phyloP scores from a whole-genome alignment of 768 basidiomycete genomes.

The Tylopilus cervinicoccineus region DNA sequence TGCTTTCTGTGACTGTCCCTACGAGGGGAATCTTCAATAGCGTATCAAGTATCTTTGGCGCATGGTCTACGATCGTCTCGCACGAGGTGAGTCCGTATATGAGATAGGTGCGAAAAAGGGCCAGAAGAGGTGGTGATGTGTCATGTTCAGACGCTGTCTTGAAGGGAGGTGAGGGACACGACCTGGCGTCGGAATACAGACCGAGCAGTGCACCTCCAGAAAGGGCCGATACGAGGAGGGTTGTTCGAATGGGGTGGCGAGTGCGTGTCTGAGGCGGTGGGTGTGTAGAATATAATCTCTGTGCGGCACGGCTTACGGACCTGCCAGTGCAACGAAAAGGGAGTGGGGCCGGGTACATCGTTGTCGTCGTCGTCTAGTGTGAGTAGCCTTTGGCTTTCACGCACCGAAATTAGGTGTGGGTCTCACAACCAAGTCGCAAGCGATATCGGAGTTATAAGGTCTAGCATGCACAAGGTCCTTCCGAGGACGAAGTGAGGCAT shows the following conservation, averaged over 20 bases:
- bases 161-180: slow-evolving; percentile 23
- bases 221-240: slow-evolving; percentile 15
- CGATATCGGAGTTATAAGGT: not conserved
- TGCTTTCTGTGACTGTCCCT: slow-evolving; percentile 56
- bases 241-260: slow-evolving; percentile 8
- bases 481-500: no score
- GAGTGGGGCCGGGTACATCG: slow-evolving; percentile 13
- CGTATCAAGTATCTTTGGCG: slow-evolving; percentile 59
- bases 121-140: slow-evolving; percentile 25
- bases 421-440: no score
- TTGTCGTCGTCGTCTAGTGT: not conserved
- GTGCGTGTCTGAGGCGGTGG: slow-evolving; percentile 1
- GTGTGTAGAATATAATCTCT: slow-evolving; percentile 9
- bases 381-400: not conserved
- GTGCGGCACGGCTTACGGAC: not conserved
- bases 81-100: slow-evolving; percentile 82
- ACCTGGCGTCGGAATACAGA: slow-evolving; percentile 25
- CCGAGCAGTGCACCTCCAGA: slow-evolving; percentile 16
- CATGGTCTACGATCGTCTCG: slow-evolving; percentile 69
- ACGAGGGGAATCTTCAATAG: slow-evolving; percentile 51
- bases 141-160: slow-evolving; percentile 1
- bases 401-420: not conserved
- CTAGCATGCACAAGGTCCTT: slow-evolving; percentile 8
- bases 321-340: not conserved
- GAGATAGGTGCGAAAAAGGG: slow-evolving; percentile 67